Percentiles rank a stretch among this genome's conserved stretches.
Evolutionary conservation across 75 land plant species (phyloP).

Genomic region (Chamaecyparis obtusa): DNA sequence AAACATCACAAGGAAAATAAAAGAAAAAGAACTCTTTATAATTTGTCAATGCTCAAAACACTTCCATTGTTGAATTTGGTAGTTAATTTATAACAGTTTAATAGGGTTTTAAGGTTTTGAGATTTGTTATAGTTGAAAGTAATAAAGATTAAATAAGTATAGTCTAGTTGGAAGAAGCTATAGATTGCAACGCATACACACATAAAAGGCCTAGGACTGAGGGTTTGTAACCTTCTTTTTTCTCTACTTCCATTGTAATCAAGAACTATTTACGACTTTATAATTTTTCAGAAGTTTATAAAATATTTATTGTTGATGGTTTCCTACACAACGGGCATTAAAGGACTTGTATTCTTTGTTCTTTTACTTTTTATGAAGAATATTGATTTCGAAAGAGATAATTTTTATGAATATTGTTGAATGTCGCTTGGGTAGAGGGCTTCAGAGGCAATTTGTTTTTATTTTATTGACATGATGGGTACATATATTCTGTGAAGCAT

Average conservation of each 20-base stretch:
- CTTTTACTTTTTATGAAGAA: too few relatives aligned
- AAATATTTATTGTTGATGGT: background rate
- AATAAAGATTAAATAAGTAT: slow-evolving; percentile 97
- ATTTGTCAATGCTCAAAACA: too few relatives aligned
- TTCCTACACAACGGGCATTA: background rate
- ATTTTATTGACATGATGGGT: too few relatives aligned
- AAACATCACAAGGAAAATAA: too few relatives aligned
- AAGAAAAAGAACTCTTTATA: too few relatives aligned
- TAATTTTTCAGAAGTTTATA: background rate
- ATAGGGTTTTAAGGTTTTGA: too few relatives aligned
- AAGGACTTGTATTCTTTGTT: background rate
- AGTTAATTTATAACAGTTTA: too few relatives aligned
- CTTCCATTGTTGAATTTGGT: too few relatives aligned
- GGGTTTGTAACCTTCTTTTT: slow-evolving; percentile 31
- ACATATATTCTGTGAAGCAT: too few relatives aligned
- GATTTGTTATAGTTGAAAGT: too few relatives aligned
- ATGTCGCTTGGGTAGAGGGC: background rate
- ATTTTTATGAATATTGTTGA: background rate
- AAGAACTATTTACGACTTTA: background rate
- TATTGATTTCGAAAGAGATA: background rate
- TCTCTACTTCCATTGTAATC: background rate
- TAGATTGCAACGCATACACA: slow-evolving; percentile 94
- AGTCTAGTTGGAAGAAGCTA: slow-evolving; percentile 95
- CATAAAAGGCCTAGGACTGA: slow-evolving; percentile 96
- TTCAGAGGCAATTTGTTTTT: background rate